phyloP scores from a whole-genome alignment of 345 rosid species.

The Lumnitzera littorea region DNA sequence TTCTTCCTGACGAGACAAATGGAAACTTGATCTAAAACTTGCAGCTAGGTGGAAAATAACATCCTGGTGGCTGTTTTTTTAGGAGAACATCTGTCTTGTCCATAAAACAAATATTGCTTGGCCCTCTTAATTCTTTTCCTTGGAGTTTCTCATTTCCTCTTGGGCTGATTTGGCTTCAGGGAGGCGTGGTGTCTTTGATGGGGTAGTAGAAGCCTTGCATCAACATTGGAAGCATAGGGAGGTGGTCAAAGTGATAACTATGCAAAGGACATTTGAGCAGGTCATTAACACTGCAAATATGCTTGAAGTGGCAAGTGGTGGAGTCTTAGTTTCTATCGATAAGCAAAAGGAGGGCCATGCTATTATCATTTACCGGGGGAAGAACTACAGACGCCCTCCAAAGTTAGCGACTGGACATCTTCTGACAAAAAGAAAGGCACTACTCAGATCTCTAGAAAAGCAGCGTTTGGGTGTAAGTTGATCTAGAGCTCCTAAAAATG shows the following conservation, averaged over 20 bases:
- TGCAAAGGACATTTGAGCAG: constrained; percentile 52
- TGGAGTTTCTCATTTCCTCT: not conserved
- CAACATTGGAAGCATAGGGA: constrained; percentile 94
- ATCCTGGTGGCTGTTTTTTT: not conserved
- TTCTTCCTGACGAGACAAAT: too few relatives aligned
- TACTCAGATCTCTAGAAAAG: constrained; percentile 58
- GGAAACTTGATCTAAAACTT: too few relatives aligned
- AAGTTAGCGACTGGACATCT: constrained; percentile 49
- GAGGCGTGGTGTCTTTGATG: constrained; percentile 77
- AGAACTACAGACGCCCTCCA: constrained; percentile 59
- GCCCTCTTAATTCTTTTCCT: constrained; percentile 1
- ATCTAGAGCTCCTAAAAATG: not conserved
- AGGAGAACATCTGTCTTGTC: not conserved
- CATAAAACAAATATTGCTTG: not conserved
- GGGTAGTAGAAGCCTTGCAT: constrained; percentile 79
- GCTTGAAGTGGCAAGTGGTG: constrained; percentile 78
- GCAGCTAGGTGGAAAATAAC: too few relatives aligned
- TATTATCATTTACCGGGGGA: constrained; percentile 78
- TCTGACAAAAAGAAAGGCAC: constrained; percentile 62
- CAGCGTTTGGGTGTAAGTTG: constrained; percentile 73
- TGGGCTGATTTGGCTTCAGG: constrained; percentile 34
- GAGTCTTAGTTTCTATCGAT: constrained; percentile 63
- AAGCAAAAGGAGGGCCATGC: constrained; percentile 67
- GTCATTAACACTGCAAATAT: constrained; percentile 54
- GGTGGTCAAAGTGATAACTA: constrained; percentile 68